Conservation (phyloP, 2,329 filamentous ascomycete genomes). For the Fragosphaeria purpurea region DNA sequence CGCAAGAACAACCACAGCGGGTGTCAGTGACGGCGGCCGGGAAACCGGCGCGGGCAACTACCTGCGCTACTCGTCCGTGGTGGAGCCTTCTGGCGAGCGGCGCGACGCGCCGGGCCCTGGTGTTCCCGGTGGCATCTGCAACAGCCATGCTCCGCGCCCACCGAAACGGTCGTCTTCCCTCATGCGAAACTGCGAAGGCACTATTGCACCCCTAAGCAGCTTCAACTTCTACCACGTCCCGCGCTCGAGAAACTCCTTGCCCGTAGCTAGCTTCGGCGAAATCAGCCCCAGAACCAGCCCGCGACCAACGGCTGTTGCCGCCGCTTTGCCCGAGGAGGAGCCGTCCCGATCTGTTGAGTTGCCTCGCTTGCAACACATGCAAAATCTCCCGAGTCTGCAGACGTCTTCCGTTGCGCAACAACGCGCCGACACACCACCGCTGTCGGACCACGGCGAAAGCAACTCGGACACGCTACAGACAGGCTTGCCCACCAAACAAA, state of each 20-base stretch:
- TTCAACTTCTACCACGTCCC: conserved; percentile 6
- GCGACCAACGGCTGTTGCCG: neutral
- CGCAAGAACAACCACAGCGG: too few species aligned
- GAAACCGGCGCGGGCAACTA: too few species aligned
- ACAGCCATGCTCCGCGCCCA: conserved; percentile 4
- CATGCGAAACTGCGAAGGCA: conserved; percentile 11
- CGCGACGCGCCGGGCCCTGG: neutral
- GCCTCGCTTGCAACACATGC: too few species aligned
- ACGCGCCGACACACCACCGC: too few species aligned
- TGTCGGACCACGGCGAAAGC: too few species aligned
- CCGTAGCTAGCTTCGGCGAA: conserved; percentile 9
- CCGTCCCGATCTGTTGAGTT: too few species aligned
- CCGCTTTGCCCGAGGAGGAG: conserved; percentile 3
- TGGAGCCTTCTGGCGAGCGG: neutral
- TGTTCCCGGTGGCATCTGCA: neutral
- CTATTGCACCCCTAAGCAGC: conserved; percentile 7
- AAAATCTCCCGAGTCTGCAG: too few species aligned
- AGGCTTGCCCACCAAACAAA: too few species aligned
- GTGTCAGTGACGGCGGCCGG: too few species aligned
- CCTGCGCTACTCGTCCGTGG: too few species aligned
- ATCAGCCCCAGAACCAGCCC: conserved; percentile 8
- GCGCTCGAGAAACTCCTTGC: neutral
- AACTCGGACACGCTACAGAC: too few species aligned
- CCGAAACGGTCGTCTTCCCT: conserved; percentile 15
- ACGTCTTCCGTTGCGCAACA: too few species aligned